These are phyloP conservation scores for Neopestalotiopsis sp. DNA, from an alignment of 2,329 filamentous ascomycete genomes.

Conservation along the genomic window DNA sequence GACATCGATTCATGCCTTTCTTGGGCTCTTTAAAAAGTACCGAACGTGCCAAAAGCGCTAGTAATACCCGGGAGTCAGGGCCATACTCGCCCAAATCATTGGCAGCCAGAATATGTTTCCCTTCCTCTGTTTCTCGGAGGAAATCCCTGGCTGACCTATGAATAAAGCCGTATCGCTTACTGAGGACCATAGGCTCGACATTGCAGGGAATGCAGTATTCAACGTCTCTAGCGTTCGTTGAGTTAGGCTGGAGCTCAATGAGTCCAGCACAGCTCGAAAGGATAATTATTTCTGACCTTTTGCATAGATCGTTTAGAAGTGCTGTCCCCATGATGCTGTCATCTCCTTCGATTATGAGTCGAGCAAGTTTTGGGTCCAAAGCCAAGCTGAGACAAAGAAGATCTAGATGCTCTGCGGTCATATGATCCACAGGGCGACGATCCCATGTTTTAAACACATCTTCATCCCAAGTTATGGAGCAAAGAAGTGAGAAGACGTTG, in stretches of 20 bases:
- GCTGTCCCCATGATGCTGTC: accelerated
- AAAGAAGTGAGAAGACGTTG: neutral
- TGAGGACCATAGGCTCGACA: neutral
- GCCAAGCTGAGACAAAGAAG: neutral
- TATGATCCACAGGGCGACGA: too few relatives aligned
- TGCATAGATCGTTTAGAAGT: neutral
- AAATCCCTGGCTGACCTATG: neutral
- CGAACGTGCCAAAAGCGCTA: neutral
- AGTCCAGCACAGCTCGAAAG: neutral
- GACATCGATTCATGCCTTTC: neutral
- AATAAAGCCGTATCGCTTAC: neutral
- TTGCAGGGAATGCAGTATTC: neutral
- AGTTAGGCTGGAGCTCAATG: neutral
- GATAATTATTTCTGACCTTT: neutral
- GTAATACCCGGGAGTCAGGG: neutral
- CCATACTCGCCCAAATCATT: neutral
- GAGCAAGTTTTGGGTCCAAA: neutral
- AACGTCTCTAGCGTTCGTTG: neutral
- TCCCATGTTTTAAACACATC: too few relatives aligned
- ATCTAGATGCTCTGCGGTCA: neutral
- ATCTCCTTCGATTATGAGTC: neutral
- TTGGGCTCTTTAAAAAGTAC: neutral
- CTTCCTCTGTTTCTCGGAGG: neutral
- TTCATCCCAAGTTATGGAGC: neutral
- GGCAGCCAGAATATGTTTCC: neutral